Evolutionary conservation across 768 basidiomycete genomes (phyloP).

Genomic region (Agaricus subrufescens): DNA sequence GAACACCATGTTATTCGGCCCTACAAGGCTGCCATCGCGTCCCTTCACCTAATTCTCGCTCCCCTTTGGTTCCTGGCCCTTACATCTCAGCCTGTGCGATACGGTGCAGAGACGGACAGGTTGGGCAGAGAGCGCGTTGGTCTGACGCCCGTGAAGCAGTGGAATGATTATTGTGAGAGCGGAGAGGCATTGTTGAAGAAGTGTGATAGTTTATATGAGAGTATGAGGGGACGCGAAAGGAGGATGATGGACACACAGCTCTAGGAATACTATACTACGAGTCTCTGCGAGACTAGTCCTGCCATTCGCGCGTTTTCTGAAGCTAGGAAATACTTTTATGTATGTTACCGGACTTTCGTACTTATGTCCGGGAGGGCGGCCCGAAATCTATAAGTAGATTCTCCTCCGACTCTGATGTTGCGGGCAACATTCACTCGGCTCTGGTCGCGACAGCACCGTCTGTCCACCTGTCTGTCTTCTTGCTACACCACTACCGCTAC

Average conservation of each 20-base stretch:
- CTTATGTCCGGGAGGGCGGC: not conserved
- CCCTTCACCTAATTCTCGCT: conserved; percentile 63
- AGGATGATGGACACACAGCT: conserved; percentile 5
- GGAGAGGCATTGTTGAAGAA: conserved; percentile 43
- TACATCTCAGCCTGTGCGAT: conserved; percentile 36
- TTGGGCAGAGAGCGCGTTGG: conserved; percentile 55
- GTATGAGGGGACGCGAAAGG: conserved; percentile 23
- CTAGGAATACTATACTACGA: not conserved
- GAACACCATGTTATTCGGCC: conserved; percentile 56
- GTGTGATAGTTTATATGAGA: conserved; percentile 50
- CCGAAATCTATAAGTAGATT: not conserved
- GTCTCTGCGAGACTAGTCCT: too few species aligned
- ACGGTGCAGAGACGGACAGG: conserved; percentile 51
- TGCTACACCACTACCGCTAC: not conserved
- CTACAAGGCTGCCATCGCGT: conserved; percentile 62
- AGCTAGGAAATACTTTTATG: too few species aligned
- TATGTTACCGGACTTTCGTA: too few species aligned
- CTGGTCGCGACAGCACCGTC: not conserved
- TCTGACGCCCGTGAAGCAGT: conserved; percentile 41
- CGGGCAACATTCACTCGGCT: not conserved
- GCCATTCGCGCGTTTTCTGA: too few species aligned
- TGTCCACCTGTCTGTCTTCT: not conserved
- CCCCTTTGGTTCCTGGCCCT: conserved; percentile 46
- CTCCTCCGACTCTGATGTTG: not conserved
- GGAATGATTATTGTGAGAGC: conserved; percentile 44